Conservation (phyloP, 768 basidiomycete genomes). For the Boletus edulis region DNA sequence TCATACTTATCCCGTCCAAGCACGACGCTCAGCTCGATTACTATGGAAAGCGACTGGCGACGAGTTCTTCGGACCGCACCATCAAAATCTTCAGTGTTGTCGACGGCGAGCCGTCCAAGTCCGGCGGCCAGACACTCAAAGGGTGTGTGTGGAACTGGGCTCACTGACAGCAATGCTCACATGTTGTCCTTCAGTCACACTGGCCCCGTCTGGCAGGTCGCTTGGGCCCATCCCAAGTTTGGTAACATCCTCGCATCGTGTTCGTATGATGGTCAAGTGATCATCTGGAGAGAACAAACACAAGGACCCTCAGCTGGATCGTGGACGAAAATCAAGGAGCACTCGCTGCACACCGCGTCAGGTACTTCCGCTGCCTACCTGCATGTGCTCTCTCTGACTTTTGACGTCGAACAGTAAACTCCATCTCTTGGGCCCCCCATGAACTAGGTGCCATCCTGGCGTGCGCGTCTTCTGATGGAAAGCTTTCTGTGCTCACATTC, state of each 20-base stretch:
- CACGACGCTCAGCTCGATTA: conserved; percentile 99
- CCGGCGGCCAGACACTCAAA: conserved; percentile 70
- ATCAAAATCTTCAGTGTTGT: conserved; percentile 95
- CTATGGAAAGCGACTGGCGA: conserved; percentile 94
- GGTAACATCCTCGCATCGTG: conserved; percentile 97
- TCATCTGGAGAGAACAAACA: conserved; percentile 94
- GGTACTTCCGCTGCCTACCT: conserved; percentile 47
- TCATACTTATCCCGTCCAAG: conserved; percentile 38
- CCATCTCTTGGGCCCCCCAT: conserved; percentile 98
- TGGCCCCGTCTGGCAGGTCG: conserved; percentile 96
- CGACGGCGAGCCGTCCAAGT: conserved; percentile 75
- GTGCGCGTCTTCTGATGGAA: conserved; percentile 96
- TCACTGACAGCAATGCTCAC: neutral
- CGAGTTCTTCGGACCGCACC: conserved; percentile 93
- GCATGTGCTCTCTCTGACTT: neutral
- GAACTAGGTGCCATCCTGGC: conserved; percentile 96
- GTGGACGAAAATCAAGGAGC: conserved; percentile 96
- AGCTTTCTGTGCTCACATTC: conserved; percentile 93
- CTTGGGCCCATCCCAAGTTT: conserved; percentile 98
- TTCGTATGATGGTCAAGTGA: conserved; percentile 96
- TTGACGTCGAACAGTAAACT: conserved; percentile 68
- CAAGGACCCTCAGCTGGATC: conserved; percentile 51
- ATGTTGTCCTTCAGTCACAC: conserved; percentile 63
- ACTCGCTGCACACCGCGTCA: conserved; percentile 89
- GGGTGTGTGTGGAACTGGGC: conserved; percentile 50